Base-by-base conservation (phyloP, 2,329 filamentous ascomycete species). In the Aspergillus unguis region DNA sequence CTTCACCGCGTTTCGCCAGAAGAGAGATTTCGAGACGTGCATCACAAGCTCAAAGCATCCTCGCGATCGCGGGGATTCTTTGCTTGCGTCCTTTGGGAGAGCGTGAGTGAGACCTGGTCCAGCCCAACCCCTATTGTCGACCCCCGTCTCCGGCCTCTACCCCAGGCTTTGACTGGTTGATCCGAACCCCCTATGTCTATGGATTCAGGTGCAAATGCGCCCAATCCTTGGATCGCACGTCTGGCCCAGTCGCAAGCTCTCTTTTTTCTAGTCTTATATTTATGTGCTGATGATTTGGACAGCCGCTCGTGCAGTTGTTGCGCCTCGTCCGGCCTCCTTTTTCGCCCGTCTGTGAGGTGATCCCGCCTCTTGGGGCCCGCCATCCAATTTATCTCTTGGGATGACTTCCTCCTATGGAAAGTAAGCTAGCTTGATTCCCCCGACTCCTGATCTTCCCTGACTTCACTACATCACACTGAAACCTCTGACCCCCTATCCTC, bases 361-460 rank as follows among this genome's bases (percentile, higher is more conserved):
- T 43, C 40, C 44, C 52, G 48, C 47, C 47, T 51, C 52, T 47
- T 32, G 50, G 47, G 47, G 35, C 28, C 43, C 54, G 38, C 46
- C 58, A 58, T 61, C 58, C 56, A 56, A 55, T 53, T 55, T 50
- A 49, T 55, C 48, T 54, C 50, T 48, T 48, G 45, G 47, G 51
- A 68, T 67, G 66, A 61, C 63, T 52, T 68, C 50, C 33, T 44
- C 65, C 38, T 68, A 69, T 55, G 67, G 64, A 62, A 70, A 70
- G 69, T 71, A 63, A 57, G 69, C 69, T n/a, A 35, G 47, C 43
- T 45, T 40, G 11, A 40, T 17, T 25, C 26, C 27, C 10, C 25
- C n/a, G 25, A 5, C 11, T 27, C 32, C 41, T 44, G 17, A 26
- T 41, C 27, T 43, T 25, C 11, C 10, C 17, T 43, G 8, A 43